These are phyloP conservation scores for Verticillium nonalfalfae DNA, from an alignment of 2,329 filamentous ascomycete species.

Conservation along the genomic window DNA sequence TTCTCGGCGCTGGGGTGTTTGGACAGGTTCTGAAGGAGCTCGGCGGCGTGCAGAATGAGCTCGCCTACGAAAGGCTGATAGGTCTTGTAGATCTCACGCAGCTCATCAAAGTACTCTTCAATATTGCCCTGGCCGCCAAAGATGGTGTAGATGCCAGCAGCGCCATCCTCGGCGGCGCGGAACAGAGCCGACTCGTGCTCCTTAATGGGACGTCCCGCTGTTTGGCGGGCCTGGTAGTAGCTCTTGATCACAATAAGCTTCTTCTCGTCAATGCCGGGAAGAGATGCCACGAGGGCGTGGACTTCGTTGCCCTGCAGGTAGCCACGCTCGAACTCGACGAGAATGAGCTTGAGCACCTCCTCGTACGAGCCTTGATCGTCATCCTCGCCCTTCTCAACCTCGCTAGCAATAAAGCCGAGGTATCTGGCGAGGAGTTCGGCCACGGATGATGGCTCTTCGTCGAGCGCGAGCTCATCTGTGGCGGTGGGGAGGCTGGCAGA, in stretches of 20 bases:
- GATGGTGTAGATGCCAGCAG: constrained; percentile 83
- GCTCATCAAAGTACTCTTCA: constrained; percentile 98
- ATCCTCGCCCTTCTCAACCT: constrained; percentile 91
- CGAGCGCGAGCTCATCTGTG: constrained; percentile 94
- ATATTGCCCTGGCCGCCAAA: constrained; percentile 98
- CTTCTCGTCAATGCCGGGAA: constrained; percentile 89
- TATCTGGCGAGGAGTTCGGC: constrained; percentile 90
- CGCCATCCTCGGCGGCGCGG: constrained; percentile 76
- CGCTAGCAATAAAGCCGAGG: constrained; percentile 79
- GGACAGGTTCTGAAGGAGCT: constrained; percentile 79
- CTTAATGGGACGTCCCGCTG: constrained; percentile 79
- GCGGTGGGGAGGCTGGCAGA: constrained; percentile 76
- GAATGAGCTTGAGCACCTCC: constrained; percentile 83
- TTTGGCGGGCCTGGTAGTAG: constrained; percentile 86
- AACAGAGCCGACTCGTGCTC: constrained; percentile 90
- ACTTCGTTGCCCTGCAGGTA: constrained; percentile 96
- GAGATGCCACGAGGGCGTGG: constrained; percentile 76
- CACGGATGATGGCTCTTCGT: constrained; percentile 97
- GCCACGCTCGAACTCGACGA: constrained; percentile 94
- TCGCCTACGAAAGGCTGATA: constrained; percentile 89
- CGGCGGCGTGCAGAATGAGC: constrained; percentile 72
- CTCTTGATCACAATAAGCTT: constrained; percentile 83
- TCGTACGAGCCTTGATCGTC: constrained; percentile 82
- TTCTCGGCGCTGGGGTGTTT: constrained; percentile 84
- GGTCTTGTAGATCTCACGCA: constrained; percentile 83